phyloP scores from a whole-genome alignment of 2,329 filamentous ascomycete species.

The Talaromyces sp. region DNA sequence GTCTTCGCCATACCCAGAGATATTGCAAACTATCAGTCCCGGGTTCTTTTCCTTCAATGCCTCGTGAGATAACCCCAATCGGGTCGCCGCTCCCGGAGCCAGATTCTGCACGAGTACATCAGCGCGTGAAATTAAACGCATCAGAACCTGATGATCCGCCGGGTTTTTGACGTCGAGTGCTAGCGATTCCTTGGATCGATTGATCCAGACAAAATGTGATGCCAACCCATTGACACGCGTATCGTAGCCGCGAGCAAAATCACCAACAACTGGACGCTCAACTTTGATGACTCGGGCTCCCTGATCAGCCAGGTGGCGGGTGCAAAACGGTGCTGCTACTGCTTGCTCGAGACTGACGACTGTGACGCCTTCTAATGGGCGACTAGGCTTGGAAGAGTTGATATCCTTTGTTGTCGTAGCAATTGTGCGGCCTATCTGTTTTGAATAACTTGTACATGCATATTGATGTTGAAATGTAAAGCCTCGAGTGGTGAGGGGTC shows the following conservation, averaged over 20 bases:
- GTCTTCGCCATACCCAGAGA: slow-evolving; percentile 49
- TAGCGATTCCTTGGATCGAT: slow-evolving; percentile 51
- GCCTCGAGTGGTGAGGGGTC: background rate
- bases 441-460: background rate
- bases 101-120: slow-evolving; percentile 53
- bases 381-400: slow-evolving; percentile 7
- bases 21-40: slow-evolving; percentile 49
- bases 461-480: background rate
- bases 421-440: background rate
- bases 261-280: slow-evolving; percentile 47
- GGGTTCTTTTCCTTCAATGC: slow-evolving; percentile 38
- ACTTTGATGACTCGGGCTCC: slow-evolving; percentile 53
- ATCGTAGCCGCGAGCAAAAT: slow-evolving; percentile 51
- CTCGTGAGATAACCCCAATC: slow-evolving; percentile 46
- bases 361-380: slow-evolving; percentile 41
- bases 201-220: slow-evolving; percentile 54
- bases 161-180: slow-evolving; percentile 46
- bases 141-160: slow-evolving; percentile 39
- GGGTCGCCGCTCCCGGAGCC: slow-evolving; percentile 44
- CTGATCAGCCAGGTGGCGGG: slow-evolving; percentile 49
- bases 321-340: slow-evolving; percentile 52
- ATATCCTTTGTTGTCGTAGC: background rate
- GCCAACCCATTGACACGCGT: slow-evolving; percentile 45
- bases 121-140: slow-evolving; percentile 38
- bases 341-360: slow-evolving; percentile 52